A percentile compares a stretch with the other conserved stretches of the same genome.
phyloP scores from a whole-genome alignment of 768 basidiomycete species.

The Neoboletus brunneissimus region DNA sequence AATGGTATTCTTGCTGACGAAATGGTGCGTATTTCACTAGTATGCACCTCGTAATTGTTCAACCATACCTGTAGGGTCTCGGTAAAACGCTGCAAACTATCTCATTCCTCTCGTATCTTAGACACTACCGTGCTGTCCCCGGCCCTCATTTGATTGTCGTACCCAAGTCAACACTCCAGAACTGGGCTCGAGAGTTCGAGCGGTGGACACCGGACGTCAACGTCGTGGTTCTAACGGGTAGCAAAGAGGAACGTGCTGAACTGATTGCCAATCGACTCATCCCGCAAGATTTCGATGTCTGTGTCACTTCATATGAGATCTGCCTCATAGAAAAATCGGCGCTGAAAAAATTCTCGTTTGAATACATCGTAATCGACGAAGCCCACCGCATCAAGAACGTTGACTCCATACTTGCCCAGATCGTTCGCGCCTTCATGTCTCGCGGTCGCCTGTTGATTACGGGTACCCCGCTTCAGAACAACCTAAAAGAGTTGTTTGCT shows the following conservation, averaged over 20 bases:
- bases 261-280: slow-evolving; percentile 78
- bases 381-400: slow-evolving; percentile 99
- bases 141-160: slow-evolving; percentile 96
- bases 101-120: slow-evolving; percentile 93
- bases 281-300: slow-evolving; percentile 87
- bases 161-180: slow-evolving; percentile 97
- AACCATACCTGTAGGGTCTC: slow-evolving; percentile 62
- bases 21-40: slow-evolving; percentile 53
- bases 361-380: slow-evolving; percentile 98
- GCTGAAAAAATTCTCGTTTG: slow-evolving; percentile 92
- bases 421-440: slow-evolving; percentile 86
- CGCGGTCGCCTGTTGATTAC: slow-evolving; percentile 92
- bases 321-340: slow-evolving; percentile 93
- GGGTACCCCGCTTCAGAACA: slow-evolving; percentile 96
- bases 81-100: slow-evolving; percentile 99
- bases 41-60: not conserved
- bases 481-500: slow-evolving; percentile 91
- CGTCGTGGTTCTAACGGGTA: slow-evolving; percentile 77
- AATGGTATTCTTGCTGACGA: slow-evolving; percentile 98
- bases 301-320: slow-evolving; percentile 96
- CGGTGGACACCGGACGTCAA: slow-evolving; percentile 90
- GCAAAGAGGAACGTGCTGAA: slow-evolving; percentile 84
- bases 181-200: slow-evolving; percentile 92
- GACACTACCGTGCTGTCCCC: slow-evolving; percentile 66
- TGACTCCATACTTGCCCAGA: slow-evolving; percentile 91